A percentile compares a stretch with the other conserved stretches of the same genome.
phyloP scores from a whole-genome alignment of 2,329 filamentous ascomycete genomes.

The Colletotrichum tropicicola region DNA sequence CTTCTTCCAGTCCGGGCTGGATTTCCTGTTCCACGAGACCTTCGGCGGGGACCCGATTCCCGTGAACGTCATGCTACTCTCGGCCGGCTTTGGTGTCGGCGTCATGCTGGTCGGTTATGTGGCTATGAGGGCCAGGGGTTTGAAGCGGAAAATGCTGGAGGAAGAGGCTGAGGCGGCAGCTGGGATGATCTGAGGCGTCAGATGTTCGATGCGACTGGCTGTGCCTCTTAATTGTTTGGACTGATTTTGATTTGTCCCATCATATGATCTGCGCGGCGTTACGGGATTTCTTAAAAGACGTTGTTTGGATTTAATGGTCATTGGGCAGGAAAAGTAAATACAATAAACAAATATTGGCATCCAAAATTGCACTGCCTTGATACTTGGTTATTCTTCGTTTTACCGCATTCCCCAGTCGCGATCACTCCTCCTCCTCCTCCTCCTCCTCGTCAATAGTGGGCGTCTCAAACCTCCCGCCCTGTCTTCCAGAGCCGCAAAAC shows the following conservation, averaged over 20 bases:
- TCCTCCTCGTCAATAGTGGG: constrained; percentile 33
- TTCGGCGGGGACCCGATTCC: constrained; percentile 80
- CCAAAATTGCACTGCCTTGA: background rate
- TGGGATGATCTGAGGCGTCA: background rate
- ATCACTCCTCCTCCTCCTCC: background rate
- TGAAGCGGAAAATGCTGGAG: constrained; percentile 39
- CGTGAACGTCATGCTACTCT: constrained; percentile 76
- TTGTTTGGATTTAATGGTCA: background rate
- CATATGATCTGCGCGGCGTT: background rate
- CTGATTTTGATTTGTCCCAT: no score
- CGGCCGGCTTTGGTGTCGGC: constrained; percentile 71
- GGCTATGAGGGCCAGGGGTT: constrained; percentile 45
- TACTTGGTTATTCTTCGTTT: background rate
- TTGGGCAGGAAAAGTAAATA: background rate
- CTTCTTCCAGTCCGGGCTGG: constrained; percentile 83
- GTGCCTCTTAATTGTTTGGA: no score
- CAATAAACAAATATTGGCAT: background rate
- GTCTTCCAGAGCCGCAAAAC: constrained; percentile 36
- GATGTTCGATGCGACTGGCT: no score
- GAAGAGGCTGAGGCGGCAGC: constrained; percentile 26
- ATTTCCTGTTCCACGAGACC: constrained; percentile 77
- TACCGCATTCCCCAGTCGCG: background rate
- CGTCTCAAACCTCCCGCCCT: constrained; percentile 34
- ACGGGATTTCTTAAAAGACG: background rate
- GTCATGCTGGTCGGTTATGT: constrained; percentile 74